These are phyloP conservation scores for Salix dunnii DNA, from an alignment of 345 rosid species.

Conservation along the genomic window DNA sequence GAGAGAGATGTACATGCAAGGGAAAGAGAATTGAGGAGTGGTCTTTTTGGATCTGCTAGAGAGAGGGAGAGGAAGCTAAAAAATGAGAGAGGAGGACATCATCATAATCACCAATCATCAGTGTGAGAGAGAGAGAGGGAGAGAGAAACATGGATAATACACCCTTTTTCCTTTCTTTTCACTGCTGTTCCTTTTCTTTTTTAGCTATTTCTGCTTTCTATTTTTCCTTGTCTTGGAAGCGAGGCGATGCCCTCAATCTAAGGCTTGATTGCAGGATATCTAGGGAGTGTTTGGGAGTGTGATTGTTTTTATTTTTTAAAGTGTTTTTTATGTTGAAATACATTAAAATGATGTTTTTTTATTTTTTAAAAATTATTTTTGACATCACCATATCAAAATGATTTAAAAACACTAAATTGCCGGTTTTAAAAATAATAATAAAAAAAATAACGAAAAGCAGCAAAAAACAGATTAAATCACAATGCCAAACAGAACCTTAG, in stretches of 20 bases:
- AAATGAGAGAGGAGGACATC: conserved; percentile 8
- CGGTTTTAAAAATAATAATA: too few relatives aligned
- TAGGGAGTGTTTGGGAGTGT: too few relatives aligned
- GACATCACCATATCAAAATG: too few relatives aligned
- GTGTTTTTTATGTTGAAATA: too few relatives aligned
- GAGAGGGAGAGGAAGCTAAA: neutral
- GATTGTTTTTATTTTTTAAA: too few relatives aligned
- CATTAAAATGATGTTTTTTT: too few relatives aligned
- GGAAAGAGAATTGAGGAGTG: neutral
- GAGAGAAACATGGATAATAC: neutral
- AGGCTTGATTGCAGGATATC: neutral
- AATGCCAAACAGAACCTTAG: too few relatives aligned
- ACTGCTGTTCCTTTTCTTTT: neutral
- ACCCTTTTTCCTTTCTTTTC: neutral
- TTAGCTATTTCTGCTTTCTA: neutral
- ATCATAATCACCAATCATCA: conserved; percentile 1
- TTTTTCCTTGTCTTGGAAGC: conserved; percentile 46
- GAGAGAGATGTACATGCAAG: conserved; percentile 1
- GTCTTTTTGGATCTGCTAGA: neutral
- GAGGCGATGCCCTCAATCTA: conserved; percentile 50
- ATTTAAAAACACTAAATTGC: too few relatives aligned
- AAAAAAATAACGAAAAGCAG: too few relatives aligned
- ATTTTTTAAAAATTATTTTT: too few relatives aligned
- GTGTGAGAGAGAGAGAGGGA: neutral
- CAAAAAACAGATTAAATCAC: too few relatives aligned